Base-by-base conservation (phyloP, 2,329 filamentous ascomycete species). In the Calonectria pseudoreteaudii region DNA sequence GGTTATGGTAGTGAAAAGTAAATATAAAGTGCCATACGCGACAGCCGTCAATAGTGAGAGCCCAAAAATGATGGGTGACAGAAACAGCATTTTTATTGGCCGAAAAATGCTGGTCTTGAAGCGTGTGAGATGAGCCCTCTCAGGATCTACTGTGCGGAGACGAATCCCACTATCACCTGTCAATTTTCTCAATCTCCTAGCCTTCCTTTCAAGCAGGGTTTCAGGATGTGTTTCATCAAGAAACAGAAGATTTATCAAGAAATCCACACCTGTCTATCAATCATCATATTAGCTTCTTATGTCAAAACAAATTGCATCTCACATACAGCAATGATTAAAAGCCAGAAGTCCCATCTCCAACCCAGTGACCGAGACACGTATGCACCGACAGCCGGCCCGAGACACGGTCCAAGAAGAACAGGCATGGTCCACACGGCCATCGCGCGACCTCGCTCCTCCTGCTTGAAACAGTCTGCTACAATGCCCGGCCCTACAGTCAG, bases 401-500 rank as follows among this genome's bases (percentile, higher is more conserved):
- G 41, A n/a, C 64, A 70, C 5, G 71, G 73, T 3, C 72, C 86
- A 87, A 74, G 14, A 2, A 74, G 41, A 20, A 70, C 50, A 6
- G 72, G 65, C 56, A 71, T 65, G 4, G 83, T 81, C 10, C 87
- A 66, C 5, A 66, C 38, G 1, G 72, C 34, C 50, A 74, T 71
- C 9, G 72, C 68, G 26, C 64, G 47, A 2, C 68, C 89, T 60
- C 90, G 86, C 75, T 88, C 85, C 73, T 90, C 88, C 38, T 86
- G 86, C 0, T 80, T 78, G 41, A 92, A 86, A 79, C 93, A 85
- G 80, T 93, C 92, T 18, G 89, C 64, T 20, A 74, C 89, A 1
- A 90, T 89, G 18, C 91, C 90, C 34, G 89, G 89, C 7, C 91
- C 91, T 77, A 91, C 90, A 0, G 91, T 91, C 14, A 93, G 79